These are phyloP conservation scores for Takakia lepidozioides DNA, from an alignment of 225 moss, liverwort and hornwort genomes.

Conservation along the genomic window DNA sequence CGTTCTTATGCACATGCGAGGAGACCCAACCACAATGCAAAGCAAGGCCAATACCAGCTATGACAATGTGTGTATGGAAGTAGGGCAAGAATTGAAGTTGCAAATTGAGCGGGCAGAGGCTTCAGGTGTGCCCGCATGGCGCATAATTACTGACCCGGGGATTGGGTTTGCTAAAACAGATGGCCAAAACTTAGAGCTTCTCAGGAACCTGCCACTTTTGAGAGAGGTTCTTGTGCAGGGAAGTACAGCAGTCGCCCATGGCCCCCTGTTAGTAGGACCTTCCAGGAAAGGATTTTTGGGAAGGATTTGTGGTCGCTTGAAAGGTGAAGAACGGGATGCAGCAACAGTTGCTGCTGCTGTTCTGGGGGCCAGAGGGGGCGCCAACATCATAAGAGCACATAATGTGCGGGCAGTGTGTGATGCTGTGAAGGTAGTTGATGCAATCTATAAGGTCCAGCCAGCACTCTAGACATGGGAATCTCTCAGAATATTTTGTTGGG, in stretches of 20 bases:
- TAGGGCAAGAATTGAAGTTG: slow-evolving; percentile 53
- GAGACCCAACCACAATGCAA: slow-evolving; percentile 72
- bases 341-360: slow-evolving; percentile 71
- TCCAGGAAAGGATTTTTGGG: slow-evolving; percentile 89
- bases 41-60: slow-evolving; percentile 53
- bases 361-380: slow-evolving; percentile 62
- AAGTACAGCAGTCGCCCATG: slow-evolving; percentile 48
- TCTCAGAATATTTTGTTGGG: no score
- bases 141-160: slow-evolving; percentile 86
- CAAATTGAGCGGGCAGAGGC: slow-evolving; percentile 55
- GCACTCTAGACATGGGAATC: neutral
- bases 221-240: slow-evolving; percentile 38
- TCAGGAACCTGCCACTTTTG: slow-evolving; percentile 51
- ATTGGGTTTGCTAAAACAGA: slow-evolving; percentile 77
- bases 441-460: slow-evolving; percentile 41
- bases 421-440: slow-evolving; percentile 79
- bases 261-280: slow-evolving; percentile 78
- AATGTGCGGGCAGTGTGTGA: slow-evolving; percentile 68
- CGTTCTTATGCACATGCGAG: slow-evolving; percentile 94
- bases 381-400: slow-evolving; percentile 78
- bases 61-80: slow-evolving; percentile 54
- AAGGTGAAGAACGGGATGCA: slow-evolving; percentile 71
- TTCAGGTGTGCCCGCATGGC: slow-evolving; percentile 81
- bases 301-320: slow-evolving; percentile 47
- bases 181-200: slow-evolving; percentile 53